These are phyloP conservation scores for Alternaria burnsii DNA, from an alignment of 2,329 filamentous ascomycete species.

Conservation along the genomic window DNA sequence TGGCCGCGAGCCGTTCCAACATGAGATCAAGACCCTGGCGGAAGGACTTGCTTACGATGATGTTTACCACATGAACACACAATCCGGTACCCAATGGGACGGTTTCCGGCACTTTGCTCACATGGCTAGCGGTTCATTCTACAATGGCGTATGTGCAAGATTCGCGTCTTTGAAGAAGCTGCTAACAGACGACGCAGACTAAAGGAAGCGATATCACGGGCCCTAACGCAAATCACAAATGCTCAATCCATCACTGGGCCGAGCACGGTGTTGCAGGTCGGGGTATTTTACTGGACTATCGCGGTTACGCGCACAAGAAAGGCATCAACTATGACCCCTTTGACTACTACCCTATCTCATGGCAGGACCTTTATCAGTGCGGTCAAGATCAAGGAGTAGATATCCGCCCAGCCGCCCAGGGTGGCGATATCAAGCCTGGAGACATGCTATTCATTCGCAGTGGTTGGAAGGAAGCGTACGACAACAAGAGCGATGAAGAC, in stretches of 20 bases:
- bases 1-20: slow-evolving; percentile 61
- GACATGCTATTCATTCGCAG: slow-evolving; percentile 73
- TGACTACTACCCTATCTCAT: slow-evolving; percentile 54
- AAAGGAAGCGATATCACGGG: slow-evolving; percentile 54
- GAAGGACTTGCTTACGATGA: slow-evolving; percentile 54
- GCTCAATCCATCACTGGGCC: slow-evolving; percentile 57
- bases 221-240: slow-evolving; percentile 53
- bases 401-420: slow-evolving; percentile 64
- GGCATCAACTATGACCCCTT: slow-evolving; percentile 55
- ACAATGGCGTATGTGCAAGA: slow-evolving; percentile 45
- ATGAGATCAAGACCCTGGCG: slow-evolving; percentile 60
- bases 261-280: slow-evolving; percentile 57
- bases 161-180: rapidly evolving
- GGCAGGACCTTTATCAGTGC: slow-evolving; percentile 63
- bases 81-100: slow-evolving; percentile 57
- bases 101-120: slow-evolving; percentile 58
- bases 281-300: slow-evolving; percentile 56
- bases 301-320: slow-evolving; percentile 52
- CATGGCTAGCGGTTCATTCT: slow-evolving; percentile 50
- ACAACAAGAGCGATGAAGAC: slow-evolving; percentile 53
- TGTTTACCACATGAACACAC: slow-evolving; percentile 55
- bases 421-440: slow-evolving; percentile 65
- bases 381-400: slow-evolving; percentile 68
- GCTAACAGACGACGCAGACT: slow-evolving; percentile 27
- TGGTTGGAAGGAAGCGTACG: slow-evolving; percentile 68